Base-by-base conservation (phyloP, 495 filamentous ascomycete species). In the Aeminium ludgeri region DNA sequence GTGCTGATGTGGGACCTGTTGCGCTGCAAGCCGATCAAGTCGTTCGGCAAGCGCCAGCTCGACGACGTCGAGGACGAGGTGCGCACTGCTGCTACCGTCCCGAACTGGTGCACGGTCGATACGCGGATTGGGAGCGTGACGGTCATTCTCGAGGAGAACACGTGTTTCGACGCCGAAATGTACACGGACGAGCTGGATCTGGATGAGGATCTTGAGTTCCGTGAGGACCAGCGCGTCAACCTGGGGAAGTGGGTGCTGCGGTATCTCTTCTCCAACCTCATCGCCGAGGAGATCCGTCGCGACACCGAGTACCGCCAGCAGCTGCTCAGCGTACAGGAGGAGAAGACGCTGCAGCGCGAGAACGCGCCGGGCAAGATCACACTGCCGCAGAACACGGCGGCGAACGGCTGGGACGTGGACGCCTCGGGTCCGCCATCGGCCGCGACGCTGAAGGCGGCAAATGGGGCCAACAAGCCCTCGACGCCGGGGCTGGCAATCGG, bases 101-200 rank as follows among this genome's bases (percentile, higher is more conserved):
- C 85, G 4, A 85, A 92, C 44, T 97, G 89, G 89, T 96, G 87
- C 55, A 77, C 79, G 10, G 81, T 96, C 35, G 86, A 97, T 53
- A 87, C 85, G 20, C 76, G 86, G 41, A 96, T 89, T 3, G 89
- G 89, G 30, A 78, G 80, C 45, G 59, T 97, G 41, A 85, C 85
- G 2, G 86, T 91, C 20, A 79, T 94, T 10, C 59, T 97, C 15
- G 89, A 96, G 50, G 82, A 86, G 33, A 92, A 89, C 51, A 86
- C 89, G 46, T 96, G 89, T 56, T 97, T 97, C 52, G 91, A 96
- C 59, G 91, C 86, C 29, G 89, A 97, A 56, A 80, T 91, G 62
- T 97, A 97, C 56, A 86, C 86, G 0, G 89, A 96, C 55, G 84
- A 95, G 54, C 60, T 84, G 8, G 61, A 73, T 12, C 40, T 87